Base-by-base conservation (phyloP, 148 eudicot genomes). In the Persicaria tinctoria region DNA sequence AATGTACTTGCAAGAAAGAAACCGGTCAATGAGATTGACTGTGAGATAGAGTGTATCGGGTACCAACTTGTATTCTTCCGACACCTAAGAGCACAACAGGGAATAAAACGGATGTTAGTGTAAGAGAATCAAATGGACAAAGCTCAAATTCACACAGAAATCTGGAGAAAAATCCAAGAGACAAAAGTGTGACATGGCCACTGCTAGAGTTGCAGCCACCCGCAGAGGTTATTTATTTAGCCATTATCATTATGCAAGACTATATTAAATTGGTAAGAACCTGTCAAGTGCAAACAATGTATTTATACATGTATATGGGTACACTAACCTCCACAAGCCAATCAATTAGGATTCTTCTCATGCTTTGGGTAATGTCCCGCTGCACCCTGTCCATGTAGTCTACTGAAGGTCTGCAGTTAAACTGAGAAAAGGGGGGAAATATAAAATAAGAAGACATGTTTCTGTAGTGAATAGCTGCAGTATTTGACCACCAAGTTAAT, bases 301-400 rank as follows among this genome's bases (percentile, higher is more conserved):
- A 66, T 14, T 41, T 38, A 1, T 41, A 66, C 17, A 66, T 66
- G 6, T 41, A 66, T 14, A 66, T 41, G 48, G 0, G n/a, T 47
- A 63, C 56, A 81, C 87, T 66, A 75, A 93, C 98, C 98, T 93
- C 98, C 78, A 93, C 91, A 74, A 93, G 93, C 98, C 98, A 93
- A 80, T 93, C 98, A 76, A 93, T 85, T 11, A 93, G 82, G 74
- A 93, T 85, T 46, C 88, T 90, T 18, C 98, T 86, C 98, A 93
- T 93, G 83, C 85, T 78, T 57, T 84, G 80, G 74, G 87, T 85
- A 49, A 91, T 83, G 76, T 93, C 98, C 68, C 75, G 83, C 73
- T 93, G 98, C 88, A 87, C 74, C 66, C 73, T 85, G 55, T 90
- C 92, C 98, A 91, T 93, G 53, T 93, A 91, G 83, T 86, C 83